Percentiles rank a stretch among this genome's conserved stretches.
phyloP scores from a whole-genome alignment of 1,284 basidiomycete genomes.

The Ustilago esculenta region DNA sequence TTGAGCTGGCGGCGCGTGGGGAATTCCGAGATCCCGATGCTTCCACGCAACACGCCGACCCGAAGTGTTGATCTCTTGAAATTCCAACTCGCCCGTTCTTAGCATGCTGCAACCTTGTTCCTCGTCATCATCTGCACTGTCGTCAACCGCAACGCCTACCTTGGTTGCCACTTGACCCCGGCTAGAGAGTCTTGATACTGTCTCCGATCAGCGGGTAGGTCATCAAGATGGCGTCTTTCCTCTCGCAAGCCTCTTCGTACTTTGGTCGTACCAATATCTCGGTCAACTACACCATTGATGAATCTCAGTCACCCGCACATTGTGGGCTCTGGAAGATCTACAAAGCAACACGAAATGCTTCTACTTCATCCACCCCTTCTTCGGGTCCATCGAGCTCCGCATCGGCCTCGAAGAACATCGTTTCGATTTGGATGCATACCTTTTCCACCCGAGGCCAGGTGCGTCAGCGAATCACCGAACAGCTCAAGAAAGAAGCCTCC shows the following conservation, averaged over 20 bases:
- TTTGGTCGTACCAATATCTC: conserved; percentile 63
- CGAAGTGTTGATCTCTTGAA: conserved; percentile 19
- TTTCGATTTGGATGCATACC: conserved; percentile 60
- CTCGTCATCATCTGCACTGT: neutral
- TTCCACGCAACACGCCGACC: conserved; percentile 4
- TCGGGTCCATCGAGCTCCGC: conserved; percentile 4
- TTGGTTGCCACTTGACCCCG: no score
- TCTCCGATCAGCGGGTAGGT: neutral
- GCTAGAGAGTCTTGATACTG: no score
- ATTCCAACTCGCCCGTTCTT: conserved; percentile 5
- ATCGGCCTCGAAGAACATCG: conserved; percentile 17
- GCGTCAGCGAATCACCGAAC: conserved; percentile 48
- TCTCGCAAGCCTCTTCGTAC: conserved; percentile 57
- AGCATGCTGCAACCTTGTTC: conserved; percentile 1
- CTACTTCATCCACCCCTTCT: conserved; percentile 9
- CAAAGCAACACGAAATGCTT: conserved; percentile 52
- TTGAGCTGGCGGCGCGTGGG: neutral
- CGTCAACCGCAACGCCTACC: no score
- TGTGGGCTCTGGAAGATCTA: conserved; percentile 64
- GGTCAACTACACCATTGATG: conserved; percentile 61
- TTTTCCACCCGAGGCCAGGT: conserved; percentile 43
- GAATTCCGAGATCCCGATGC: neutral
- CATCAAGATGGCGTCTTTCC: conserved; percentile 51
- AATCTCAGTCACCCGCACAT: conserved; percentile 45
- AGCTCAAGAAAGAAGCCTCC: conserved; percentile 72